Evolutionary conservation across 495 filamentous ascomycete genomes (phyloP).

Genomic region (Talaromyces nanjingensis): DNA sequence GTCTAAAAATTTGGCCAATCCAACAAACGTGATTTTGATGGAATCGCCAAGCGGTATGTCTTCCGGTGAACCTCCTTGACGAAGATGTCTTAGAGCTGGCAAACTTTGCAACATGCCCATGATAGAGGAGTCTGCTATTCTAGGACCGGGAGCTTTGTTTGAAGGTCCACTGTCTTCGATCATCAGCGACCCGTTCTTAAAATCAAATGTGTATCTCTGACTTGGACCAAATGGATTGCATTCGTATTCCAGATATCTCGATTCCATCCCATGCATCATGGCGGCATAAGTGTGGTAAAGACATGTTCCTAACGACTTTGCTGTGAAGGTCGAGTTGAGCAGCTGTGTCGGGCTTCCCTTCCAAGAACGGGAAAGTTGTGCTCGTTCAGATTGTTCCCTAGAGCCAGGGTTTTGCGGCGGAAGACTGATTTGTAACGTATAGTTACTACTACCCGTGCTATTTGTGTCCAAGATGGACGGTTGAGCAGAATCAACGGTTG

Average conservation of each 20-base stretch:
- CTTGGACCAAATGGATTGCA: constrained; percentile 15
- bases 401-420: not conserved
- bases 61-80: not conserved
- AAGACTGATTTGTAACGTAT: not conserved
- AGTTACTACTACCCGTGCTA: not conserved
- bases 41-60: not conserved
- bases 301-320: constrained; percentile 14
- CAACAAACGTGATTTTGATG: constrained; percentile 13
- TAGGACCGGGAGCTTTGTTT: not conserved
- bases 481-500: not conserved
- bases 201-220: not conserved
- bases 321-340: constrained; percentile 19
- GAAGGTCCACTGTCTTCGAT: not conserved
- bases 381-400: not conserved
- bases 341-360: constrained; percentile 17
- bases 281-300: constrained; percentile 16
- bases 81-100: constrained; percentile 2
- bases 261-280: constrained; percentile 17
- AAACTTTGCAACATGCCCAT: constrained; percentile 14
- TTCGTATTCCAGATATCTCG: constrained; percentile 18
- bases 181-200: not conserved
- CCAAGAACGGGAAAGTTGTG: constrained; percentile 3
- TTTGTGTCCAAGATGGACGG: not conserved
- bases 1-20: constrained; percentile 20
- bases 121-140: not conserved